A percentile compares a stretch with the other conserved stretches of the same genome.
Evolutionary conservation across 805 yeast species (phyloP).

Genomic region (Wickerhamomyces ciferrii): DNA sequence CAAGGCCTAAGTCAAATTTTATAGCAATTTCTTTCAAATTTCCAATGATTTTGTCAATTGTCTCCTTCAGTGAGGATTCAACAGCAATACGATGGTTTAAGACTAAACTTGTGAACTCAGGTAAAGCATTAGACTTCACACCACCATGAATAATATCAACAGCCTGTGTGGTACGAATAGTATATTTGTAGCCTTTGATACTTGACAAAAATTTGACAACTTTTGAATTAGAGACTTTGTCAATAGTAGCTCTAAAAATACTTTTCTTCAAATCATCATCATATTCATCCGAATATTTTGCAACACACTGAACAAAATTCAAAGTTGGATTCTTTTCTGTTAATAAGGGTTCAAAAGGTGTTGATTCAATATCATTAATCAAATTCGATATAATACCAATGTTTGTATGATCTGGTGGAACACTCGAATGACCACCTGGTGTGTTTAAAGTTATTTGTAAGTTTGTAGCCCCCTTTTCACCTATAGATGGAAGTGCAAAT

Average conservation of each 20-base stretch:
- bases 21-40: neutral
- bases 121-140: slow-evolving; percentile 65
- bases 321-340: slow-evolving; percentile 49
- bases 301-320: slow-evolving; percentile 54
- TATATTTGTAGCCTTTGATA: slow-evolving; percentile 37
- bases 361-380: slow-evolving; percentile 46
- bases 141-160: slow-evolving; percentile 47
- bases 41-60: slow-evolving; percentile 13
- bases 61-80: slow-evolving; percentile 36
- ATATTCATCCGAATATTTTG: slow-evolving; percentile 34
- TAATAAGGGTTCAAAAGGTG: slow-evolving; percentile 43
- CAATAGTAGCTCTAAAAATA: slow-evolving; percentile 30
- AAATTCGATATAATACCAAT: slow-evolving; percentile 63
- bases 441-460: slow-evolving; percentile 21
- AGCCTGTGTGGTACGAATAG: slow-evolving; percentile 36
- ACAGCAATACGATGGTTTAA: slow-evolving; percentile 58
- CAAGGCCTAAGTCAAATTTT: slow-evolving; percentile 11
- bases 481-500: slow-evolving; percentile 41
- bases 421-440: slow-evolving; percentile 67
- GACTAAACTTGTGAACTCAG: slow-evolving; percentile 41
- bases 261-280: slow-evolving; percentile 18
- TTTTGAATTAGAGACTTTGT: slow-evolving; percentile 29
- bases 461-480: slow-evolving; percentile 35
- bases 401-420: slow-evolving; percentile 69
- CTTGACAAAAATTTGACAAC: slow-evolving; percentile 30